Conservation (phyloP, 2,329 filamentous ascomycete genomes). For the Thelonectria blattea region DNA sequence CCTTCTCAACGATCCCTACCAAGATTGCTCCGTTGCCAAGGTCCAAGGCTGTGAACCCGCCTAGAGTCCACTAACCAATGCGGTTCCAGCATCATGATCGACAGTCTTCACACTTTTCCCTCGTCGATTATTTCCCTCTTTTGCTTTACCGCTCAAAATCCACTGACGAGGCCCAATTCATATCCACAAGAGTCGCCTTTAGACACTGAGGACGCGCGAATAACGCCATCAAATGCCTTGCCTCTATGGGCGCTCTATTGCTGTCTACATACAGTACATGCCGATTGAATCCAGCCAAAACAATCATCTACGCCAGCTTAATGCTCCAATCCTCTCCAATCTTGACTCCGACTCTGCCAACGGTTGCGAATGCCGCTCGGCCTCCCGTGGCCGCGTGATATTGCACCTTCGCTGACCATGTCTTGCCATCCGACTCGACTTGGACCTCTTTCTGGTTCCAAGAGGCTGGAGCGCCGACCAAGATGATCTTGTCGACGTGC, state of each 20-base stretch:
- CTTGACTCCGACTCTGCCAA: conserved; percentile 57
- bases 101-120: background rate
- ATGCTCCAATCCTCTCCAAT: conserved; percentile 62
- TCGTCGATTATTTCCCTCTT: conserved; percentile 31
- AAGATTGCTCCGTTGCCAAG: background rate
- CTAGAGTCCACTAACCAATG: background rate
- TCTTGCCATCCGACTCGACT: conserved; percentile 59
- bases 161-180: conserved; percentile 1
- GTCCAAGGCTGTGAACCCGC: background rate
- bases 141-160: background rate
- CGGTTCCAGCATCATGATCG: conserved; percentile 1
- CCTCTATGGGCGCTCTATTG: conserved; percentile 26
- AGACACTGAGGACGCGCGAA: conserved; percentile 13
- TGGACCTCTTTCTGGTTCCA: conserved; percentile 72
- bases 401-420: conserved; percentile 64
- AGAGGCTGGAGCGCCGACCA: conserved; percentile 76
- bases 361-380: conserved; percentile 57
- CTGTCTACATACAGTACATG: conserved; percentile 25
- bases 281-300: conserved; percentile 1
- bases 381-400: conserved; percentile 58
- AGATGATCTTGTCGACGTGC: conserved; percentile 79
- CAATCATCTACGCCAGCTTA: conserved; percentile 38
- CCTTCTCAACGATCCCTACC: background rate
- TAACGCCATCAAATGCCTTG: conserved; percentile 17
- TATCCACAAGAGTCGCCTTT: conserved; percentile 5